phyloP scores from a whole-genome alignment of 257 asterid genomes.

The Capsicum baccatum region DNA sequence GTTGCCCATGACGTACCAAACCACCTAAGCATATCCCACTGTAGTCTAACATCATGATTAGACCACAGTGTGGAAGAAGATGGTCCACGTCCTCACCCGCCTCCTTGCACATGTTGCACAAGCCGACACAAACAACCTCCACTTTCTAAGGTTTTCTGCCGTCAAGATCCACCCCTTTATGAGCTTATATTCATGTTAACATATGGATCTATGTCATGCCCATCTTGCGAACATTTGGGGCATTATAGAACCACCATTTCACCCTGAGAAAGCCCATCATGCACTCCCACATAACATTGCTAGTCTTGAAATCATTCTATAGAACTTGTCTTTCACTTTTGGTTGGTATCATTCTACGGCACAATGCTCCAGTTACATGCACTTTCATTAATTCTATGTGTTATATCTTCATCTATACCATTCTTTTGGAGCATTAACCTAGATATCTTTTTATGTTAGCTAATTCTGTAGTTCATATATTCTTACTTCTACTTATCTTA shows the following conservation, averaged over 20 bases:
- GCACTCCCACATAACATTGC: constrained; percentile 16
- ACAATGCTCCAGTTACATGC: background rate
- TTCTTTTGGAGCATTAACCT: background rate
- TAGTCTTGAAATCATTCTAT: background rate
- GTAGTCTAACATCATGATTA: too few relatives aligned
- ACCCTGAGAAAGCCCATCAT: background rate
- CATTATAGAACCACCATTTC: background rate
- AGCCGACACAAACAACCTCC: too few relatives aligned
- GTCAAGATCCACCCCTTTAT: background rate
- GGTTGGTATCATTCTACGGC: background rate
- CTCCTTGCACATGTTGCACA: too few relatives aligned
- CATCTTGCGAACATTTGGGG: background rate
- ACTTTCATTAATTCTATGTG: background rate
- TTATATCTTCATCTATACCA: background rate
- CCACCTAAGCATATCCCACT: too few relatives aligned
- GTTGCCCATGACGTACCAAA: too few relatives aligned
- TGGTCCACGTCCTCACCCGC: too few relatives aligned
- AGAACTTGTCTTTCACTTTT: constrained; percentile 17
- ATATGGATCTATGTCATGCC: background rate
- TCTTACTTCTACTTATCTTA: background rate
- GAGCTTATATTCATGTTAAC: background rate
- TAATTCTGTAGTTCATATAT: constrained; percentile 1
- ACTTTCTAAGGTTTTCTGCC: too few relatives aligned
- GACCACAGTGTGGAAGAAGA: too few relatives aligned
- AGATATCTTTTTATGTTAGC: constrained; percentile 22